phyloP scores from a whole-genome alignment of 2,329 filamentous ascomycete species.

The Verticillium alfalfae region DNA sequence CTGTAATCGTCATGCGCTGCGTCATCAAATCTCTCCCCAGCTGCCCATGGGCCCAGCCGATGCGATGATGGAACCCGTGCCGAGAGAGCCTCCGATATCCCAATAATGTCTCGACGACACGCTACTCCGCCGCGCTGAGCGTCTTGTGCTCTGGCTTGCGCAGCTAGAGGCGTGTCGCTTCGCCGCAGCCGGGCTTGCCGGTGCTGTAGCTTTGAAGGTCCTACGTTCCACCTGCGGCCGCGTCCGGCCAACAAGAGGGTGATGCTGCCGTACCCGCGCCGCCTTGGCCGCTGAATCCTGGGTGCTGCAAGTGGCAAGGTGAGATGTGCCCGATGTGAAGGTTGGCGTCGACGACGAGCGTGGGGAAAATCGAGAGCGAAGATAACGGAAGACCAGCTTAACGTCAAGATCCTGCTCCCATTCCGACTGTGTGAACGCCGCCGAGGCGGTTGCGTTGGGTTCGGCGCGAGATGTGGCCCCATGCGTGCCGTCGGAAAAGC shows the following conservation, averaged over 20 bases:
- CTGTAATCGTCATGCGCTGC: not conserved
- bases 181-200: conserved; percentile 40
- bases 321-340: conserved; percentile 36
- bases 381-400: conserved; percentile 84
- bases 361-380: conserved; percentile 68
- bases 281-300: conserved; percentile 70
- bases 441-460: conserved; percentile 1
- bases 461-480: conserved; percentile 3
- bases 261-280: conserved; percentile 80
- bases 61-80: conserved; percentile 67
- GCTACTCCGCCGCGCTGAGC: conserved; percentile 61
- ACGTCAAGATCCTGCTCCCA: conserved; percentile 94
- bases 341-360: conserved; percentile 34
- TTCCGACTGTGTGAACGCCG: conserved; percentile 64
- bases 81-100: conserved; percentile 80
- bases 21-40: conserved; percentile 66
- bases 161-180: conserved; percentile 59
- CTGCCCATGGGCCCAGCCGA: conserved; percentile 64
- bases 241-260: conserved; percentile 70
- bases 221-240: conserved; percentile 46
- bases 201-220: conserved; percentile 49
- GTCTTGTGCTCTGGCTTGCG: conserved; percentile 80
- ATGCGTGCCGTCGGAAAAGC: conserved; percentile 9
- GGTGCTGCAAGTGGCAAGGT: conserved; percentile 42
- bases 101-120: conserved; percentile 81